Conservation (phyloP, 2,329 filamentous ascomycete genomes). For the Xylariaceae sp. region DNA sequence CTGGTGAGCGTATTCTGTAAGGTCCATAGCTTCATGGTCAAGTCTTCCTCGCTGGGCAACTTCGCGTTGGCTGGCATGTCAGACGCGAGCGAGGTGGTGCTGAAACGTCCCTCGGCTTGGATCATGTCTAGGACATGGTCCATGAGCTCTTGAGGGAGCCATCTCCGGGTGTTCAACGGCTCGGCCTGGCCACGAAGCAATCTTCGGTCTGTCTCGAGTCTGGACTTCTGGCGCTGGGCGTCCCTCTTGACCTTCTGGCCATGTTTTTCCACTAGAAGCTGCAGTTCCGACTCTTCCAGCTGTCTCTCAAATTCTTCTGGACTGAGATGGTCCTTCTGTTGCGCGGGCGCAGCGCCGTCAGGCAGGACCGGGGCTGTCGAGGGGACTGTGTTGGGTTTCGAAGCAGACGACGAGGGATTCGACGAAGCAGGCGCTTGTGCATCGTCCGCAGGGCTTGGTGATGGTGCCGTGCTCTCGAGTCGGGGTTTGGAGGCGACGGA, state of each 20-base stretch:
- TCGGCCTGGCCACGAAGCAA: conserved; percentile 74
- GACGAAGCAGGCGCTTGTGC: background rate
- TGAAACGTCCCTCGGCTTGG: conserved; percentile 55
- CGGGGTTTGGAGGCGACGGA: conserved; percentile 80
- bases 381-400: conserved; percentile 22
- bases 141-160: conserved; percentile 74
- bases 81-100: conserved; percentile 37
- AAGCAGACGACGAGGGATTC: conserved; percentile 17
- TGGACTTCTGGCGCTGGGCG: conserved; percentile 64
- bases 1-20: conserved; percentile 64
- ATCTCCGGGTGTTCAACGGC: conserved; percentile 62
- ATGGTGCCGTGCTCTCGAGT: conserved; percentile 39
- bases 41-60: conserved; percentile 65
- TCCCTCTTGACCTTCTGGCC: conserved; percentile 73
- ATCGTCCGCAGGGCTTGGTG: conserved; percentile 1
- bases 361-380: conserved; percentile 9
- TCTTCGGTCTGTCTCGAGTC: conserved; percentile 78
- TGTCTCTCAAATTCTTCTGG: conserved; percentile 87
- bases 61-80: conserved; percentile 41
- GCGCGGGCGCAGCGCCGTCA: conserved; percentile 5
- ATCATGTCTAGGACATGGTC: conserved; percentile 70
- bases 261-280: conserved; percentile 79
- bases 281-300: conserved; percentile 83
- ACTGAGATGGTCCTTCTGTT: conserved; percentile 45
- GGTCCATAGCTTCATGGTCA: conserved; percentile 76